Evolutionary conservation across 148 eudicot species (phyloP), one percentile per base, ranked within the genome.

Genomic region (Simmondsia chinensis): DNA sequence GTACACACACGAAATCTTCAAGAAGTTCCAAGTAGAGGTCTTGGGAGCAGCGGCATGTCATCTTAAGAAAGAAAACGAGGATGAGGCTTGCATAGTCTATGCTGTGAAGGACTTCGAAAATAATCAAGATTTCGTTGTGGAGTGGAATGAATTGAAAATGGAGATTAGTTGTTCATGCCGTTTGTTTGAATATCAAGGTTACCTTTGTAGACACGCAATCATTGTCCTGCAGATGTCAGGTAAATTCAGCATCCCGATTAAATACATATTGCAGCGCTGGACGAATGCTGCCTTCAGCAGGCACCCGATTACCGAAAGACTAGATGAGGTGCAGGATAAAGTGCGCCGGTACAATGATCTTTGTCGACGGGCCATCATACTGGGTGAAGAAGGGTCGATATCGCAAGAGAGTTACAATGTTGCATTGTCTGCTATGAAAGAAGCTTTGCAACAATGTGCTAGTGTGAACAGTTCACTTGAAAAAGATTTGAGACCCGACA

Each of bases 171-270:
- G 86, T 64, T 74, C 73, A 13, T 79, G 86, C 40, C 61, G 47
- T 45, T 74, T 67, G 44, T 79, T 79, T 71, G 86, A 79, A 63
- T 71, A 62, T 43, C 58, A 52, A 30, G 86, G 86, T 33, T 79
- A 61, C 56, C 56, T 79, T 7, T 79, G 86, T 57, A 34, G 86
- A 50, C 86, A 79, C 56, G 72, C 81, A 25, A 68, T 79, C 18
- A 50, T 79, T 43, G 81, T 79, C 38, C 78, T 79, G 46, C 86
- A 79, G 54, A 79, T 79, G 86, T 74, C 86, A 15, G 86, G 86
- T 16, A 66, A 71, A 19, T 74, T 79, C 60, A 68, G 63, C 56
- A 79, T 79, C 46, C 81, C 86, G 10, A 60, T 21, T 51, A 79
- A 65, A 41, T 79, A 79, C 29, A 39, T 79, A 54, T 41, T 71